Conservation (phyloP, 805 yeast species). For the Saturnispora saitoi region DNA sequence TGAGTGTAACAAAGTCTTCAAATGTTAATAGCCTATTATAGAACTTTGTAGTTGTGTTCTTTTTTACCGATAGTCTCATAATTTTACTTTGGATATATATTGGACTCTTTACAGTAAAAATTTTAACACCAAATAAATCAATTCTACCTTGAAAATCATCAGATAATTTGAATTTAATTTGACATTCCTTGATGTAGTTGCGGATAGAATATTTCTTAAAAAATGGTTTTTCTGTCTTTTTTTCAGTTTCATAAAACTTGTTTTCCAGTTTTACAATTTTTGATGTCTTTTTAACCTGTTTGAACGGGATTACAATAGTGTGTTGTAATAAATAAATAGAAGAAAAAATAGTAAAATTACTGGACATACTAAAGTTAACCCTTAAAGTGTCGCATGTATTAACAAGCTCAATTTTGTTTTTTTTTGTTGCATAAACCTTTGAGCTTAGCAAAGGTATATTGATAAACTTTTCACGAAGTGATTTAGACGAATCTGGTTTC, state of each 20-base stretch:
- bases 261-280: not conserved
- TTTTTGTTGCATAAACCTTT: slow-evolving; percentile 9
- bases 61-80: slow-evolving; percentile 11
- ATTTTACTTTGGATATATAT: slow-evolving; percentile 8
- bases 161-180: slow-evolving; percentile 30
- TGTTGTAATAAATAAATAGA: slow-evolving; percentile 37
- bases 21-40: slow-evolving; percentile 9
- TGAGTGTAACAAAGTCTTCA: slow-evolving; percentile 11
- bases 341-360: slow-evolving; percentile 39
- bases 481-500: not conserved
- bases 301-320: slow-evolving; percentile 19
- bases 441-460: slow-evolving; percentile 7
- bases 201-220: slow-evolving; percentile 8
- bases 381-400: slow-evolving; percentile 2
- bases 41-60: not conserved
- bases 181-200: slow-evolving; percentile 12
- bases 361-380: slow-evolving; percentile 29
- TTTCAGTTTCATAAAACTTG: not conserved
- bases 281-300: not conserved
- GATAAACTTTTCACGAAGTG: slow-evolving; percentile 1
- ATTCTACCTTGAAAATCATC: slow-evolving; percentile 41
- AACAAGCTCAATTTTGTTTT: slow-evolving; percentile 4
- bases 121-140: slow-evolving; percentile 31
- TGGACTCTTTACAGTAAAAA: slow-evolving; percentile 10
- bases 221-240: not conserved